Evolutionary conservation across 1,284 basidiomycete genomes (phyloP).

Genomic region (Quambalaria eucalypti): DNA sequence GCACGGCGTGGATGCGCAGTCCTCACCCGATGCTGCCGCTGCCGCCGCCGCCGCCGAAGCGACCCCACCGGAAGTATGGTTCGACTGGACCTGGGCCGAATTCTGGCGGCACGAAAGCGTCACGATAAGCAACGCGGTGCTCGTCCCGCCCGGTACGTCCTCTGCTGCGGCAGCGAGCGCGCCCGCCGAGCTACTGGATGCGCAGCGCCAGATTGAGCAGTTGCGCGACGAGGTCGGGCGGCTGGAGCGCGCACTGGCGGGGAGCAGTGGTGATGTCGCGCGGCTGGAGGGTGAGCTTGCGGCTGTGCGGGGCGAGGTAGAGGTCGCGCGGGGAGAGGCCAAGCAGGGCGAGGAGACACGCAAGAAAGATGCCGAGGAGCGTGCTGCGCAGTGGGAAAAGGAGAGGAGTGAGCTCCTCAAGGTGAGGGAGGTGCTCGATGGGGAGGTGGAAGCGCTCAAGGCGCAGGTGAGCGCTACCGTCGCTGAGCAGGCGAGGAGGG

Average conservation of each 20-base stretch:
- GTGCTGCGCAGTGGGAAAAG: no score
- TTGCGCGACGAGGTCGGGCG: constrained; percentile 23
- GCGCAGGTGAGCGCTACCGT: no score
- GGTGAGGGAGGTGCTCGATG: no score
- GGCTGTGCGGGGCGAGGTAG: constrained; percentile 35
- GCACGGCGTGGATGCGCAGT: background rate
- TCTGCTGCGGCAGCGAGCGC: constrained; percentile 19
- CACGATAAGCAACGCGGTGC: constrained; percentile 31
- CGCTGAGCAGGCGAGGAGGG: no score
- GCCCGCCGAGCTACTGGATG: constrained; percentile 37
- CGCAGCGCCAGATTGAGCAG: constrained; percentile 30
- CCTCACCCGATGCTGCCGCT: background rate
- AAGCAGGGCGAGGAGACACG: background rate
- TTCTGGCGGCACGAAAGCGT: constrained; percentile 50
- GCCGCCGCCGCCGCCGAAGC: constrained; percentile 51
- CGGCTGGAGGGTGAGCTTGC: constrained; percentile 26
- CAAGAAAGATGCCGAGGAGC: no score
- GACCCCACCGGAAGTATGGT: constrained; percentile 78
- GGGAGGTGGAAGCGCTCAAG: no score
- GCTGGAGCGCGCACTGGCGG: constrained; percentile 22
- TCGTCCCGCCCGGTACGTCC: constrained; percentile 27
- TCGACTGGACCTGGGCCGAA: constrained; percentile 97
- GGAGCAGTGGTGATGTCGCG: constrained; percentile 15
- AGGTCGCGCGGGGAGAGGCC: constrained; percentile 23
- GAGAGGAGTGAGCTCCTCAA: no score